Conservation (phyloP, 805 yeast genomes). For the Lachancea lanzarotensis region DNA sequence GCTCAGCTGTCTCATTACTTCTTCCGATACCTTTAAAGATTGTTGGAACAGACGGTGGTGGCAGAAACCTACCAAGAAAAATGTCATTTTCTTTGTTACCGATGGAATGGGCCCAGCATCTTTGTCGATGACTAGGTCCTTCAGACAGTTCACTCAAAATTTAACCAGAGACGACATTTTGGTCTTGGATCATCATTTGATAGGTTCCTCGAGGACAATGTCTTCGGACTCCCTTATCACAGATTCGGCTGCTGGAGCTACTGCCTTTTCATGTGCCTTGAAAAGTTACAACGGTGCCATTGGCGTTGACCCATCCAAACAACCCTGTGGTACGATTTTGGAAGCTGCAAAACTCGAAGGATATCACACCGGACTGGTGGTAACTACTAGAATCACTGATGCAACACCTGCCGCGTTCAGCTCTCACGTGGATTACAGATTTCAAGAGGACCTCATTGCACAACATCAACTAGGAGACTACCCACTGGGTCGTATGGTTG, state of each 20-base stretch:
- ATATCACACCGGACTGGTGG: constrained; percentile 81
- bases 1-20: not conserved
- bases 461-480: constrained; percentile 79
- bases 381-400: constrained; percentile 86
- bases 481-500: constrained; percentile 73
- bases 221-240: constrained; percentile 74
- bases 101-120: constrained; percentile 97
- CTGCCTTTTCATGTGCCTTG: constrained; percentile 80
- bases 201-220: constrained; percentile 82
- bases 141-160: constrained; percentile 44
- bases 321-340: constrained; percentile 82
- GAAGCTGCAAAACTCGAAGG: constrained; percentile 84
- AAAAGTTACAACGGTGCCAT: constrained; percentile 89
- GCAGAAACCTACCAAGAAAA: constrained; percentile 41
- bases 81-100: constrained; percentile 80
- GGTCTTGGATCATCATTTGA: constrained; percentile 57
- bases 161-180: constrained; percentile 52
- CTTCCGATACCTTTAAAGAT: not conserved
- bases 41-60: not conserved
- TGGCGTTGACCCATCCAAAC: constrained; percentile 61
- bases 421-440: constrained; percentile 68
- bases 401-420: constrained; percentile 93
- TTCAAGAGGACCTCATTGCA: constrained; percentile 80
- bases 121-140: constrained; percentile 70
- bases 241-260: constrained; percentile 96